These are phyloP conservation scores for Alternaria conjuncta DNA, from an alignment of 2,329 filamentous ascomycete species.

Conservation along the genomic window DNA sequence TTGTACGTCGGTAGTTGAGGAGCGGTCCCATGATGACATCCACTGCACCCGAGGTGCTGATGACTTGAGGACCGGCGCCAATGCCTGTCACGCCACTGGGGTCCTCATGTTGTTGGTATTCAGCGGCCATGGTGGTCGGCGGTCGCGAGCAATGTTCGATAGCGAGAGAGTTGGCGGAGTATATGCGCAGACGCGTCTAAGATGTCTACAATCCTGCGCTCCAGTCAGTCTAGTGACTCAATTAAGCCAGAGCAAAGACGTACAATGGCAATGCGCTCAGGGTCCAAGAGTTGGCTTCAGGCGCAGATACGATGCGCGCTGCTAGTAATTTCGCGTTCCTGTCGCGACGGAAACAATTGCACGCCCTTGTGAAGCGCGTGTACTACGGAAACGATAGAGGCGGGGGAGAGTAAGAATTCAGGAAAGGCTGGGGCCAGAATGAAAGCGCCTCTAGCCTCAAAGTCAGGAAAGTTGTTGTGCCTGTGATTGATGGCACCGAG, in stretches of 20 bases:
- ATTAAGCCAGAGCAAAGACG: conserved; percentile 9
- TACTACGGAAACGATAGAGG: not conserved
- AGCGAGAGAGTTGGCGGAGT: not conserved
- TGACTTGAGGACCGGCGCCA: conserved; percentile 52
- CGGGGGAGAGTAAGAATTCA: not conserved
- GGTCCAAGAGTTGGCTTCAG: conserved; percentile 7
- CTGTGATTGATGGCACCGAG: conserved; percentile 18
- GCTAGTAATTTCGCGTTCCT: conserved; percentile 3
- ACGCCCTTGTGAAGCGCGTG: not conserved
- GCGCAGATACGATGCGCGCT: conserved; percentile 8
- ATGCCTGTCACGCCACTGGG: conserved; percentile 44
- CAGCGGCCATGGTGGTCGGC: not conserved
- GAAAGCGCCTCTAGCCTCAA: conserved; percentile 1
- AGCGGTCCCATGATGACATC: conserved; percentile 75
- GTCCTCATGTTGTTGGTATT: conserved; percentile 24
- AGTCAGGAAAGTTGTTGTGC: conserved; percentile 23
- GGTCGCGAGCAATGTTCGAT: not conserved
- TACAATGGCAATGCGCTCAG: conserved; percentile 23
- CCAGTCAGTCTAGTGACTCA: conserved; percentile 18
- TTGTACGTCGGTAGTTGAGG: conserved; percentile 79
- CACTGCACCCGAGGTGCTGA: conserved; percentile 49
- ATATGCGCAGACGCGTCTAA: conserved; percentile 5
- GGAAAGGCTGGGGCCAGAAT: conserved; percentile 6
- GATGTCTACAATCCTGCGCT: conserved; percentile 1
- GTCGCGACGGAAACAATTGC: conserved; percentile 1